Evolutionary conservation across 2,329 filamentous ascomycete species (phyloP).

Genomic region (Exophiala spinifera): DNA sequence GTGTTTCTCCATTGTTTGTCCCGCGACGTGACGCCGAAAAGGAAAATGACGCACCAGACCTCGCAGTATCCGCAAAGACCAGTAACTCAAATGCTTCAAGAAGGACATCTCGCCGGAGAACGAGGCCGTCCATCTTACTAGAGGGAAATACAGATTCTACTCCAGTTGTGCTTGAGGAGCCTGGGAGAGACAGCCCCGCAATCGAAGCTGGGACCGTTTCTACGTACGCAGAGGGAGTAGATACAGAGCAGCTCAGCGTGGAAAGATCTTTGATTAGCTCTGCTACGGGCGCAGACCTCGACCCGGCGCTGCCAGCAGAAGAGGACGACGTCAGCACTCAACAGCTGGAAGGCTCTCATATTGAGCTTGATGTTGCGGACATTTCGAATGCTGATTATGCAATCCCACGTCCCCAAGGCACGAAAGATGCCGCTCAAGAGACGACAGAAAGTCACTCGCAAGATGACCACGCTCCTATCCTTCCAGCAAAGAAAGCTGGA

Average conservation of each 20-base stretch:
- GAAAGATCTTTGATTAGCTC: too few relatives aligned
- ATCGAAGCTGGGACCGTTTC: not conserved
- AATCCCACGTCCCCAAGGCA: too few relatives aligned
- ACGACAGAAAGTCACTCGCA: not conserved
- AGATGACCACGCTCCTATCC: not conserved
- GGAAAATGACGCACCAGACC: not conserved
- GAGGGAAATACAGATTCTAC: not conserved
- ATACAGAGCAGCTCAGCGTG: too few relatives aligned
- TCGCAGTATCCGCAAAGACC: not conserved
- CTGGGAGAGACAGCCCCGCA: not conserved
- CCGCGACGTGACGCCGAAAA: not conserved
- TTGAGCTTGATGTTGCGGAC: too few relatives aligned
- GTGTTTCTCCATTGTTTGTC: conserved; percentile 12
- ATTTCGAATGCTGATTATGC: too few relatives aligned
- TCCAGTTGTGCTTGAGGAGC: not conserved
- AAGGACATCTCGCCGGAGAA: not conserved
- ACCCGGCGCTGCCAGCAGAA: too few relatives aligned
- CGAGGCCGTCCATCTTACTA: not conserved
- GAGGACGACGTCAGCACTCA: too few relatives aligned
- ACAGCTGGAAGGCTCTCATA: too few relatives aligned
- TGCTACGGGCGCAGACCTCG: too few relatives aligned
- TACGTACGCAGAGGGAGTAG: not conserved
- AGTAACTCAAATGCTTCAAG: not conserved
- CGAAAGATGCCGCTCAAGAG: too few relatives aligned
- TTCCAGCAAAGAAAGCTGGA: conserved; percentile 9